Conservation (phyloP, 345 rosid species). For the Lagerstroemia speciosa region DNA sequence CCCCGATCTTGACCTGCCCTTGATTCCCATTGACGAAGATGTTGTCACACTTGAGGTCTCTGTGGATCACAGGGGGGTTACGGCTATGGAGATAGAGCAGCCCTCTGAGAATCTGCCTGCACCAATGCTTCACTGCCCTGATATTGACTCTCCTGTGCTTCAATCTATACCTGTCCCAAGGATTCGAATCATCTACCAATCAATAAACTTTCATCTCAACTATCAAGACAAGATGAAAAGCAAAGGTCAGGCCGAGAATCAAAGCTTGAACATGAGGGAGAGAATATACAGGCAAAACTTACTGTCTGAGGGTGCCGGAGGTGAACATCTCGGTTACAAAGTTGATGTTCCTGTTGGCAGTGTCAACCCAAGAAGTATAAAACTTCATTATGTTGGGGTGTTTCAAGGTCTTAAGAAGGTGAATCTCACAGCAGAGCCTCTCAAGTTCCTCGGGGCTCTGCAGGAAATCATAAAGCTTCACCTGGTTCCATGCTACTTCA, state of each 20-base stretch:
- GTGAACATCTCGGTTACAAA: conserved; percentile 96
- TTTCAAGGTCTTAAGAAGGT: conserved; percentile 80
- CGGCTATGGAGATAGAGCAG: conserved; percentile 79
- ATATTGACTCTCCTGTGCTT: conserved; percentile 80
- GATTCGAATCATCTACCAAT: not conserved
- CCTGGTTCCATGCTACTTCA: conserved; percentile 99
- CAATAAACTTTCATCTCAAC: no score
- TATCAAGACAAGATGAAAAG: not conserved
- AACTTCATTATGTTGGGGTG: conserved; percentile 92
- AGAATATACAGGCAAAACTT: conserved; percentile 14
- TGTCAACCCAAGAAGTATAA: conserved; percentile 91
- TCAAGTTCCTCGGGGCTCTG: conserved; percentile 84
- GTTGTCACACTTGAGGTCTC: conserved; percentile 98
- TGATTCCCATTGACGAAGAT: conserved; percentile 95
- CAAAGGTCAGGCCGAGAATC: not conserved
- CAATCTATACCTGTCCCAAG: conserved; percentile 53
- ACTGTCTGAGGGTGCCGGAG: conserved; percentile 94
- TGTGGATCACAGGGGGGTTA: conserved; percentile 85
- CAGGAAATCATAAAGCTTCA: conserved; percentile 81
- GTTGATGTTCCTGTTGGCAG: conserved; percentile 70
- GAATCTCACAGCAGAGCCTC: conserved; percentile 91
- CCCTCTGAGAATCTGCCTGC: conserved; percentile 79
- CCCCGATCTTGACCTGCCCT: conserved; percentile 98
- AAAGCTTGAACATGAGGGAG: not conserved
- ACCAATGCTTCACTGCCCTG: conserved; percentile 97